A percentile compares a stretch with the other conserved stretches of the same genome.
Conservation (phyloP, 257 asterid species). For the Nicotiana benthamiana region DNA sequence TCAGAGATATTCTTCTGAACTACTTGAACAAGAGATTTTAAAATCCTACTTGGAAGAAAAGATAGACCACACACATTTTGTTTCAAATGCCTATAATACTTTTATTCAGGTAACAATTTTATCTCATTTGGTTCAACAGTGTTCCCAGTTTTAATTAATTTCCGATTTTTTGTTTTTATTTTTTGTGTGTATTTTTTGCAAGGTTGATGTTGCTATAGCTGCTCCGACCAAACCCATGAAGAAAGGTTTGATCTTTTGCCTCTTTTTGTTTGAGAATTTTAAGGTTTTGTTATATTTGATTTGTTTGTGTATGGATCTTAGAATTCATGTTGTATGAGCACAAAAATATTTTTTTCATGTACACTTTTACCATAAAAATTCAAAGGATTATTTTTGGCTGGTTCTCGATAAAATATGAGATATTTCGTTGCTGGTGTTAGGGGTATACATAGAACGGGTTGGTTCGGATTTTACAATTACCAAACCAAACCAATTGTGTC, state of each 20-base stretch:
- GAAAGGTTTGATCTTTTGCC: constrained; percentile 29
- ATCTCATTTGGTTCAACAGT: background rate
- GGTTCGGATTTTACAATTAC: no score
- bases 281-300: background rate
- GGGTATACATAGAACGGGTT: no score
- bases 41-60: background rate
- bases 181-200: no score
- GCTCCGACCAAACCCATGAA: constrained; percentile 34
- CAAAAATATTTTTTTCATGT: no score
- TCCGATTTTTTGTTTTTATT: no score
- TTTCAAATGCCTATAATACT: background rate
- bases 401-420: background rate
- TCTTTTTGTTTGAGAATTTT: background rate
- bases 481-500: no score
- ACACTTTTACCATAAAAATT: no score
- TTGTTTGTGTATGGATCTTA: background rate
- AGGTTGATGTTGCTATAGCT: constrained; percentile 25
- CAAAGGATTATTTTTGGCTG: no score
- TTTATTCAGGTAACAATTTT: background rate
- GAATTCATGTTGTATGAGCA: no score
- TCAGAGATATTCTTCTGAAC: background rate
- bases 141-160: no score
- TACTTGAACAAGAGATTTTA: background rate
- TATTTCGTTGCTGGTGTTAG: background rate
- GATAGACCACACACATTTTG: background rate